Evolutionary conservation across 2,329 filamentous ascomycete genomes (phyloP).

Genomic region (Diaporthe australafricana): DNA sequence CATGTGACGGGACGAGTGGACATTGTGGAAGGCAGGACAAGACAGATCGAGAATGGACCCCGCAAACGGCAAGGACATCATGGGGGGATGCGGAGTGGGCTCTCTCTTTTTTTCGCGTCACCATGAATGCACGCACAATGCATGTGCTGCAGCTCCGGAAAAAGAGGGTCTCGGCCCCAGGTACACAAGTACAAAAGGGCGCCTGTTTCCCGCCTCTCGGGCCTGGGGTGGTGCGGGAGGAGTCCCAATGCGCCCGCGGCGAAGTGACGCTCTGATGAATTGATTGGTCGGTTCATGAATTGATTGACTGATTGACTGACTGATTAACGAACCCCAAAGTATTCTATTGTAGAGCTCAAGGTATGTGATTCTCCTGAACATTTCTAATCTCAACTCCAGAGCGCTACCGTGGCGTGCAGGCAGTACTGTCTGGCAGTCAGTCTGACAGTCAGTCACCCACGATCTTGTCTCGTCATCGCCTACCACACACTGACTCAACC

Average conservation of each 20-base stretch:
- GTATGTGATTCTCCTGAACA: no score
- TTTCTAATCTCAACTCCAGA: no score
- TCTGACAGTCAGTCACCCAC: neutral
- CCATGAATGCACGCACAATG: neutral
- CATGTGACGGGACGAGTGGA: no score
- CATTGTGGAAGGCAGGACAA: neutral
- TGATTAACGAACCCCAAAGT: neutral
- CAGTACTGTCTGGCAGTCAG: no score
- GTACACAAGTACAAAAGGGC: constrained; percentile 24
- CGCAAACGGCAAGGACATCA: constrained; percentile 20
- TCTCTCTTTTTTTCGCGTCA: neutral
- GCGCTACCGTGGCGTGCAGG: no score
- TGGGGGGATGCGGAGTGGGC: constrained; percentile 7
- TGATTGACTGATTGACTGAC: neutral
- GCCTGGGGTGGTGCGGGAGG: neutral
- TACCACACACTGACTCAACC: neutral
- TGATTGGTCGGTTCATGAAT: neutral
- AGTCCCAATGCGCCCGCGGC: neutral
- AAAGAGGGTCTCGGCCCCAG: constrained; percentile 8
- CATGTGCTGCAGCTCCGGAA: constrained; percentile 8
- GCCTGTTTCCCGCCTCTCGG: constrained; percentile 20
- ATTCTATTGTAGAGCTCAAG: neutral
- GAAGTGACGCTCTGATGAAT: no score
- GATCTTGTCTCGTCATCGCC: neutral
- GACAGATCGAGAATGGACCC: neutral